Evolutionary conservation across 352 stramenopile species (phyloP).

Genomic region (Pythium sukuiense): DNA sequence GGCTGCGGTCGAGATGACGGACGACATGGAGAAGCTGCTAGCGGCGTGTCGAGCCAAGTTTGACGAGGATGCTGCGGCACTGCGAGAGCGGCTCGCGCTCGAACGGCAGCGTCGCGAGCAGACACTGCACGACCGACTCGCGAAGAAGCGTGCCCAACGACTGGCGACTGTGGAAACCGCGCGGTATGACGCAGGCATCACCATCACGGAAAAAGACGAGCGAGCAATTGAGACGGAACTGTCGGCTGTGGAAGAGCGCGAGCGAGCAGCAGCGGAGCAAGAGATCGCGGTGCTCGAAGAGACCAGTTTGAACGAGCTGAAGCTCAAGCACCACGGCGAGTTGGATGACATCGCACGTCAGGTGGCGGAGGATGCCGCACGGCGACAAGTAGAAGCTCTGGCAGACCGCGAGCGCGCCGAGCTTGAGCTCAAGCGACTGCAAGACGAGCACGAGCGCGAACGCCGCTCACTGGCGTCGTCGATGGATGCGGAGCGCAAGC

Average conservation of each 20-base stretch:
- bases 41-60: constrained; percentile 8
- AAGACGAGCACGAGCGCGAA: constrained; percentile 47
- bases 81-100: constrained; percentile 9
- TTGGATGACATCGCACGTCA: constrained; percentile 2
- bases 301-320: constrained; percentile 15
- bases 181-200: not conserved
- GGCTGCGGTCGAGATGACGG: not conserved
- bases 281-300: constrained; percentile 4
- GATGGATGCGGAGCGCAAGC: constrained; percentile 32
- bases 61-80: constrained; percentile 3
- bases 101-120: constrained; percentile 18
- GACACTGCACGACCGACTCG: constrained; percentile 7
- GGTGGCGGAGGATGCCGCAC: constrained; percentile 15
- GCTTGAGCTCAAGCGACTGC: constrained; percentile 42
- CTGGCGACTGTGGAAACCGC: not conserved
- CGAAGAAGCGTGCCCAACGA: constrained; percentile 8
- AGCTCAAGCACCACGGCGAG: not conserved
- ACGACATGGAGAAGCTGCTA: constrained; percentile 17
- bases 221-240: constrained; percentile 20
- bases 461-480: constrained; percentile 31
- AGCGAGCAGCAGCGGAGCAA: constrained; percentile 13
- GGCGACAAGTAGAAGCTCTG: not conserved
- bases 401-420: constrained; percentile 22
- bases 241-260: constrained; percentile 22
- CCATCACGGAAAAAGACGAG: constrained; percentile 11